Base-by-base conservation (phyloP, 805 yeast species). In the Nakazawaea ambrosiae region DNA sequence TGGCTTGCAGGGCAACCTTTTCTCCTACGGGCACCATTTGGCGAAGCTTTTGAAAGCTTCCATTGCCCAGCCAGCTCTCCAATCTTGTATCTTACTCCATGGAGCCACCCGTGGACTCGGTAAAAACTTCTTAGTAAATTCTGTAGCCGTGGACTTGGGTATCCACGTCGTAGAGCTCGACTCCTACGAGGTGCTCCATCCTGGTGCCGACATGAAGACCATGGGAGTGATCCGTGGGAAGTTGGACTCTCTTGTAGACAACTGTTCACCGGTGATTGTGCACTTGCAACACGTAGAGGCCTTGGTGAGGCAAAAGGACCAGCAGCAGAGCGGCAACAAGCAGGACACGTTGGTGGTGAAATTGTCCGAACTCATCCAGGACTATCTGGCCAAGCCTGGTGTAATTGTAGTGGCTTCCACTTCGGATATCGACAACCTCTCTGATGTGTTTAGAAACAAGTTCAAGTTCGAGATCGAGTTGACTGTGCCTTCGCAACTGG, bases 51-150 rank as follows among this genome's bases (percentile, higher is more conserved):
- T 88, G 2, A 54, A 58, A 14, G 76, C 95, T 0, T 65, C 77
- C 3, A 57, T 69, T 27, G 42, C 42, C 17, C 48, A 48, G n/a
- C 45, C 44, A 3, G 43, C 43, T 15, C 49, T 85, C 24, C 70
- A 68, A 33, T 79, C 95, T 0, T 69, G 86, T 0, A 60, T 88
- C 0, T 53, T 88, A 19, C 53, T 92, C 17, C 73, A 70, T 35
- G 85, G 96, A 3, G 61, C 76, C 48, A 71, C 78, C 22, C 64
- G 94, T 37, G 87, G 83, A 7, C 75, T 84, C 5, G 98, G 98
- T 0, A 90, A 90, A 50, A 54, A 82, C 0, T 75, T 81, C 0
- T 50, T 84, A 18, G 74, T 86, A 0, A 56, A 68, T 35, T 72
- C 73, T 39, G 50, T 77, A 2, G 68, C 84, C 0, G 54, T 62